Conservation (phyloP, 2,329 filamentous ascomycete genomes). For the Gnomoniopsis smithogilvyi region DNA sequence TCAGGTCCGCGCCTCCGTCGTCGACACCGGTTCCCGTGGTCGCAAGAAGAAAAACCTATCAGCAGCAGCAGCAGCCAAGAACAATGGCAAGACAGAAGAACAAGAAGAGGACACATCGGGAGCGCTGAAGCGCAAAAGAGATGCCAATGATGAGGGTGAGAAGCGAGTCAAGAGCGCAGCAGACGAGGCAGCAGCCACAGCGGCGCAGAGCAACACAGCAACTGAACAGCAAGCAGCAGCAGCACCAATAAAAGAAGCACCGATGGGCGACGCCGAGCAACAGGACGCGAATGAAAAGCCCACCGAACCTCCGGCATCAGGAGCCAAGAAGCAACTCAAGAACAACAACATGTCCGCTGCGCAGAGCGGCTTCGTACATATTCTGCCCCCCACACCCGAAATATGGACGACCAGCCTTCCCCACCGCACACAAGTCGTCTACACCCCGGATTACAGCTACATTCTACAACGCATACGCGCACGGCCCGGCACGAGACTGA, state of each 20-base stretch:
- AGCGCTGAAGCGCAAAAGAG: slow-evolving; percentile 23
- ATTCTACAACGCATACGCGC: slow-evolving; percentile 74
- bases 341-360: slow-evolving; percentile 42
- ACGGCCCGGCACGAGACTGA: slow-evolving; percentile 67
- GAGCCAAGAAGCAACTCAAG: slow-evolving; percentile 9
- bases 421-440: slow-evolving; percentile 82
- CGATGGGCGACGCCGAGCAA: neutral
- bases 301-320: neutral
- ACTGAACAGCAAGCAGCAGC: slow-evolving; percentile 20
- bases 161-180: slow-evolving; percentile 17
- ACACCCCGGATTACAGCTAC: slow-evolving; percentile 84
- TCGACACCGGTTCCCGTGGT: slow-evolving; percentile 88
- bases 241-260: neutral
- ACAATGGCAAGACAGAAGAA: neutral
- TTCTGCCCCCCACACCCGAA: slow-evolving; percentile 76
- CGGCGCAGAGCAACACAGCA: slow-evolving; percentile 7
- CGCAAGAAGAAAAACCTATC: slow-evolving; percentile 48
- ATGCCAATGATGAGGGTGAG: slow-evolving; percentile 31
- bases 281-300: slow-evolving; percentile 1
- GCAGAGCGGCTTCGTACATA: slow-evolving; percentile 70
- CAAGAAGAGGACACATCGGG: slow-evolving; percentile 29
- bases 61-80: slow-evolving; percentile 35
- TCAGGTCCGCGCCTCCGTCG: slow-evolving; percentile 83
- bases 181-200: slow-evolving; percentile 18
- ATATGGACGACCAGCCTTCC: slow-evolving; percentile 78